Percentiles rank a stretch among this genome's conserved stretches.
Conservation (phyloP, 345 rosid genomes). For the Arabis alpina region DNA sequence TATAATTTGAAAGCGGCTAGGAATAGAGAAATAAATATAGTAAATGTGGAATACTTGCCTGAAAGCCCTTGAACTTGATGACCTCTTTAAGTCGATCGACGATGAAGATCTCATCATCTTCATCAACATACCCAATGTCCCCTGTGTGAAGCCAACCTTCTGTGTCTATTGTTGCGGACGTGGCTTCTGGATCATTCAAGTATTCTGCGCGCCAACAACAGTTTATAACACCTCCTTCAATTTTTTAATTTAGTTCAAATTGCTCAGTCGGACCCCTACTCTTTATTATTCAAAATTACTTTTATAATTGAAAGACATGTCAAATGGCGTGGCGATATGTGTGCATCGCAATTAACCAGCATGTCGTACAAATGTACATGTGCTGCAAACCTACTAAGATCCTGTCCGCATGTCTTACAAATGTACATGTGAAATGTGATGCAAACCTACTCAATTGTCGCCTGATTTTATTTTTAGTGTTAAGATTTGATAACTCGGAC, state of each 20-base stretch:
- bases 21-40: no score
- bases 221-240: neutral
- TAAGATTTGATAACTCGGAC: neutral
- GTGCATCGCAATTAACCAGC: constrained; percentile 5
- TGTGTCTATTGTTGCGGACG: constrained; percentile 65
- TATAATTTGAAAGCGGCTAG: neutral
- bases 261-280: neutral
- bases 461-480: neutral
- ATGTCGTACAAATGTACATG: constrained; percentile 21
- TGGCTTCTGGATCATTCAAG: constrained; percentile 69
- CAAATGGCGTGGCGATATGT: constrained; percentile 15
- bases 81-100: constrained; percentile 88
- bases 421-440: neutral
- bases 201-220: constrained; percentile 52
- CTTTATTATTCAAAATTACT: neutral
- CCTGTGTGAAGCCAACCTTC: constrained; percentile 98
- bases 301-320: neutral
- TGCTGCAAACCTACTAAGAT: constrained; percentile 11
- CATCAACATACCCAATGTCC: constrained; percentile 85
- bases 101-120: constrained; percentile 80
- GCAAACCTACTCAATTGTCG: no score
- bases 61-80: constrained; percentile 94
- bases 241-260: neutral
- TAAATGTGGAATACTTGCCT: constrained; percentile 44
- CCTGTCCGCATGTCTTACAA: constrained; percentile 7